Percentiles rank a stretch among this genome's conserved stretches.
phyloP scores from a whole-genome alignment of 495 filamentous ascomycete genomes.

The Penicillium paxilli region DNA sequence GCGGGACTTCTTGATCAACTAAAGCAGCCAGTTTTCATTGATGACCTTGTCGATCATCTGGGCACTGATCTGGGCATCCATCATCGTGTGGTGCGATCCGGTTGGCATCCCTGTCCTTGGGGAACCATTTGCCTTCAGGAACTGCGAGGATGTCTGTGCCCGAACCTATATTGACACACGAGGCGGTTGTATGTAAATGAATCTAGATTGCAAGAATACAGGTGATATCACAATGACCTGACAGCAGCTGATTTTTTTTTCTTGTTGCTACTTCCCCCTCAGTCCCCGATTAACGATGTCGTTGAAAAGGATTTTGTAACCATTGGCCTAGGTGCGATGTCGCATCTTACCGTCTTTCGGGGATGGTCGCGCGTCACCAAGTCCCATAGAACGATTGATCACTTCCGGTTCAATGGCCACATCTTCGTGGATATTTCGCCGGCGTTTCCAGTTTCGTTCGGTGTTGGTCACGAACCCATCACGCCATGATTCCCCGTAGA shows the following conservation, averaged over 20 bases:
- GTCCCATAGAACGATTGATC: conserved; percentile 12
- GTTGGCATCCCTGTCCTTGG: neutral
- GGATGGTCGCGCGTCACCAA: neutral
- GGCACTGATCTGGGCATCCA: neutral
- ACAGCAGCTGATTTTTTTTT: too few relatives aligned
- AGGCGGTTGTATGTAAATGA: too few relatives aligned
- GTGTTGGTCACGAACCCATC: conserved; percentile 30
- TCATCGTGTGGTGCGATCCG: neutral
- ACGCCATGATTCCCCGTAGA: conserved; percentile 22
- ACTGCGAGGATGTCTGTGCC: neutral
- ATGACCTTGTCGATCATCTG: neutral
- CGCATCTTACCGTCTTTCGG: neutral
- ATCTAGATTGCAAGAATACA: too few relatives aligned
- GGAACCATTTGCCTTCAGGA: neutral
- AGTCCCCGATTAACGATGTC: neutral
- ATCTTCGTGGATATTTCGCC: conserved; percentile 21
- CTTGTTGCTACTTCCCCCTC: too few relatives aligned
- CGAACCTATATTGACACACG: neutral
- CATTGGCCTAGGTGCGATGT: neutral
- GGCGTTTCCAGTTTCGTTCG: conserved; percentile 29
- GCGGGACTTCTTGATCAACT: neutral
- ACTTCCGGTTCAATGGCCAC: conserved; percentile 5
- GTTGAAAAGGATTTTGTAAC: neutral
- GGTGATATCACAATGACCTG: too few relatives aligned
- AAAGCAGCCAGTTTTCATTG: neutral